phyloP scores from a whole-genome alignment of 2,329 filamentous ascomycete species.

The Aspergillus pseudoviridinutans region DNA sequence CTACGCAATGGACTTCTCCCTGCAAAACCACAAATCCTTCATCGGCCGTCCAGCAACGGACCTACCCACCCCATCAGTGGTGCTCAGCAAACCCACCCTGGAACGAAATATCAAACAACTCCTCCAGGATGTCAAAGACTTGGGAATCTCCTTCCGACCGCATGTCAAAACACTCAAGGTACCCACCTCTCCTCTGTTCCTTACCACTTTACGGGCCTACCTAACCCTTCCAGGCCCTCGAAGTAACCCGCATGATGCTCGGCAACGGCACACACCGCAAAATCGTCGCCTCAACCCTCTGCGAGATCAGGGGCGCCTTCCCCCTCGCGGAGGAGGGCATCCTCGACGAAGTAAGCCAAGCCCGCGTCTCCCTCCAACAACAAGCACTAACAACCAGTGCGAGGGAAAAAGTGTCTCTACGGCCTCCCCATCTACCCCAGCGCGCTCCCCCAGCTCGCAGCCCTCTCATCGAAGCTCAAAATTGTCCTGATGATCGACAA shows the following conservation, averaged over 20 bases:
- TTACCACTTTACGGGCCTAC: not conserved
- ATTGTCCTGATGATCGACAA: conserved; percentile 37
- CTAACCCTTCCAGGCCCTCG: conserved; percentile 14
- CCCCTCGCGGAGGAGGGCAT: conserved; percentile 39
- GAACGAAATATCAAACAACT: conserved; percentile 37
- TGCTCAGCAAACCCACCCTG: conserved; percentile 38
- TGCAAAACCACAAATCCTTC: conserved; percentile 31
- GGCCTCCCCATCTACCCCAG: conserved; percentile 40
- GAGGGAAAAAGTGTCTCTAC: conserved; percentile 29
- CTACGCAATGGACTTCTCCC: conserved; percentile 26
- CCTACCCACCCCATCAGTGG: conserved; percentile 38
- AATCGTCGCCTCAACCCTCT: conserved; percentile 41
- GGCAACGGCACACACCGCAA: conserved; percentile 34
- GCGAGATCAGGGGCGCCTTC: conserved; percentile 39
- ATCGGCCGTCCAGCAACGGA: conserved; percentile 32
- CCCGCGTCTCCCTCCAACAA: not conserved
- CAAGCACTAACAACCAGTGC: not conserved
- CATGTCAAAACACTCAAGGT: conserved; percentile 48
- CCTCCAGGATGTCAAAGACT: conserved; percentile 37
- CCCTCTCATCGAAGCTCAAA: conserved; percentile 25
- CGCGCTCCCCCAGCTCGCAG: conserved; percentile 26
- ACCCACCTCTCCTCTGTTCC: not conserved
- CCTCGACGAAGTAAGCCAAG: conserved; percentile 36
- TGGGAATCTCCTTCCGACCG: conserved; percentile 39
- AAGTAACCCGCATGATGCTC: conserved; percentile 42